phyloP scores from a whole-genome alignment of 1,139 yeast species.

The Pneumocystis sp. region DNA sequence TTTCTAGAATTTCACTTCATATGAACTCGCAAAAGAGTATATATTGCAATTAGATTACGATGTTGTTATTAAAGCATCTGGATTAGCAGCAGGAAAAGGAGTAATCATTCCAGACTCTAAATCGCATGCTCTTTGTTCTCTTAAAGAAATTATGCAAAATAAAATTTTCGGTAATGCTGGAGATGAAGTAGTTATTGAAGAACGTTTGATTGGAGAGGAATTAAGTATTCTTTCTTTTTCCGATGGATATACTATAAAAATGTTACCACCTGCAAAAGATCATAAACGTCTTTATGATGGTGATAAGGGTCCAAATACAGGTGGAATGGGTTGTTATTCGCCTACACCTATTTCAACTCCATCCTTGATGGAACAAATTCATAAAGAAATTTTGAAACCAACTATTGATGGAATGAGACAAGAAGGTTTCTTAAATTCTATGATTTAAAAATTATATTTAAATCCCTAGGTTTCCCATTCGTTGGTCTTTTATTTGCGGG shows the following conservation, averaged over 20 bases:
- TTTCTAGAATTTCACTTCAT: slow-evolving; percentile 48
- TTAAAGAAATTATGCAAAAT: slow-evolving; percentile 79
- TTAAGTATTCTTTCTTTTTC: slow-evolving; percentile 80
- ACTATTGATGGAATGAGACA: slow-evolving; percentile 93
- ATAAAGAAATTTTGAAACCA: slow-evolving; percentile 64
- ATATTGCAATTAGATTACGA: slow-evolving; percentile 51
- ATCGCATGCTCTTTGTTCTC: slow-evolving; percentile 72
- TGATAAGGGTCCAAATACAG: slow-evolving; percentile 89
- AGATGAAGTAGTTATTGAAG: slow-evolving; percentile 92
- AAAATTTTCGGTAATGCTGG: slow-evolving; percentile 81
- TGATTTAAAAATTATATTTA: background rate
- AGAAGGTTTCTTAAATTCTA: slow-evolving; percentile 33
- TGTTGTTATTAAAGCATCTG: slow-evolving; percentile 91
- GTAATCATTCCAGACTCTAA: slow-evolving; percentile 78
- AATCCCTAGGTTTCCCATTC: slow-evolving; percentile 51
- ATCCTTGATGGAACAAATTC: slow-evolving; percentile 50
- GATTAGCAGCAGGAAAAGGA: slow-evolving; percentile 98
- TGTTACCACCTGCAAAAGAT: slow-evolving; percentile 95
- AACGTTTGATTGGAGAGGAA: slow-evolving; percentile 92
- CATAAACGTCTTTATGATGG: slow-evolving; percentile 92
- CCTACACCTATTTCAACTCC: slow-evolving; percentile 90
- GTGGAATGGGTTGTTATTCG: slow-evolving; percentile 99
- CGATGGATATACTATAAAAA: slow-evolving; percentile 85
- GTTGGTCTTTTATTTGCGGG: slow-evolving; percentile 96
- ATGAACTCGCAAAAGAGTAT: slow-evolving; percentile 58